Conservation (phyloP, 768 basidiomycete species). For the Mycena alexandri region DNA sequence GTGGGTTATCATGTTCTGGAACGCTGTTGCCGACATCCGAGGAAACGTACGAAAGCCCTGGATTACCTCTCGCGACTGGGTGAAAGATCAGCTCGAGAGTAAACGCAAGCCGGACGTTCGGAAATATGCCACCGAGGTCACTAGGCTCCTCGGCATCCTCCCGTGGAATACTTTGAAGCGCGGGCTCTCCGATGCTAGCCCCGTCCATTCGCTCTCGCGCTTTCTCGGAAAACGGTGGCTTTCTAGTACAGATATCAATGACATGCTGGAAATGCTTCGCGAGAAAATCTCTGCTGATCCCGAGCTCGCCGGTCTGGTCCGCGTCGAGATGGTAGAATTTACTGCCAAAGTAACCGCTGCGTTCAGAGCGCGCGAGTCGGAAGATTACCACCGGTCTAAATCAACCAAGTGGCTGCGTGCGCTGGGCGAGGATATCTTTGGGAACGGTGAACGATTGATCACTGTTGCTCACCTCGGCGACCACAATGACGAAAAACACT, state of each 20-base stretch:
- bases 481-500: constrained; percentile 7
- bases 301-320: not conserved
- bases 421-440: constrained; percentile 10
- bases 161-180: constrained; percentile 16
- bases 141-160: constrained; percentile 5
- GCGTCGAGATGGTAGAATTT: constrained; percentile 17
- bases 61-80: constrained; percentile 5
- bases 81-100: constrained; percentile 6
- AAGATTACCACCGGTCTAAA: not conserved
- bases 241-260: constrained; percentile 3
- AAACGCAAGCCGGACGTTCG: not conserved
- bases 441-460: not conserved
- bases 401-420: not conserved
- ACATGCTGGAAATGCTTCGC: constrained; percentile 9
- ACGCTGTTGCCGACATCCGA: not conserved
- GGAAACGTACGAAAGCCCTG: not conserved
- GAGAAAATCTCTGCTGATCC: not conserved
- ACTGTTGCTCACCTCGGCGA: constrained; percentile 15
- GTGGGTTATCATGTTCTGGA: constrained; percentile 19
- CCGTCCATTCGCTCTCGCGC: constrained; percentile 7
- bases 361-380: not conserved
- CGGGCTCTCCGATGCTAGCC: constrained; percentile 11
- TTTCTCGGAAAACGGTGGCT: constrained; percentile 9
- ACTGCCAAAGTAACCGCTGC: not conserved
- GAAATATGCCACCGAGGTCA: not conserved